Percentiles rank a stretch among this genome's conserved stretches.
Evolutionary conservation across 2,329 filamentous ascomycete species (phyloP).

Genomic region (Diaporthe velutina): DNA sequence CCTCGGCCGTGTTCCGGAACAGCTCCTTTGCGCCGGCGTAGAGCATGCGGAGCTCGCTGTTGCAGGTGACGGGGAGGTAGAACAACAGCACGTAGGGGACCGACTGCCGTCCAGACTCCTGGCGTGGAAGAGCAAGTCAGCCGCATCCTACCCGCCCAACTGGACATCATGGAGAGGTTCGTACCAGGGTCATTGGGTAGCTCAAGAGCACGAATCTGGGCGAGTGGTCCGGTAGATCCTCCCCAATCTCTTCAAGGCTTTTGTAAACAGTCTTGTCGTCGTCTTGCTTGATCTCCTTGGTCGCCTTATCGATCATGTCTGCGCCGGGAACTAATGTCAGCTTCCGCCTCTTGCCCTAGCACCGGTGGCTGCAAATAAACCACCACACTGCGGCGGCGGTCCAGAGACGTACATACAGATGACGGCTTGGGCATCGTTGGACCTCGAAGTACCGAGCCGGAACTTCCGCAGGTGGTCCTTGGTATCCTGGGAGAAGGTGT

Average conservation of each 20-base stretch:
- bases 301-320: constrained; percentile 88
- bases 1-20: constrained; percentile 93
- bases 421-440: constrained; percentile 88
- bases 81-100: constrained; percentile 96
- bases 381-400: constrained; percentile 5
- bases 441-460: constrained; percentile 88
- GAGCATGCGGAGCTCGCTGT: constrained; percentile 88
- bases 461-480: constrained; percentile 95
- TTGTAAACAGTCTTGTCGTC: constrained; percentile 83
- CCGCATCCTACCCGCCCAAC: background rate
- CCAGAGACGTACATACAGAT: constrained; percentile 80
- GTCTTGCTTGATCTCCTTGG: constrained; percentile 88
- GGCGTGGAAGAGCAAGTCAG: background rate
- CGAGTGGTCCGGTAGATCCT: constrained; percentile 92
- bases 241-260: constrained; percentile 82
- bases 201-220: constrained; percentile 92
- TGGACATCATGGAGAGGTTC: background rate
- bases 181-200: constrained; percentile 88
- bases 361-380: constrained; percentile 73
- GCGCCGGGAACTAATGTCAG: constrained; percentile 17
- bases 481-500: constrained; percentile 92
- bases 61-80: constrained; percentile 94
- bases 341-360: constrained; percentile 15
- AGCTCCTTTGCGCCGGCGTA: constrained; percentile 97
- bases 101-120: constrained; percentile 86